Base-by-base conservation (phyloP, 148 eudicot genomes). In the Rhododendron vialii region DNA sequence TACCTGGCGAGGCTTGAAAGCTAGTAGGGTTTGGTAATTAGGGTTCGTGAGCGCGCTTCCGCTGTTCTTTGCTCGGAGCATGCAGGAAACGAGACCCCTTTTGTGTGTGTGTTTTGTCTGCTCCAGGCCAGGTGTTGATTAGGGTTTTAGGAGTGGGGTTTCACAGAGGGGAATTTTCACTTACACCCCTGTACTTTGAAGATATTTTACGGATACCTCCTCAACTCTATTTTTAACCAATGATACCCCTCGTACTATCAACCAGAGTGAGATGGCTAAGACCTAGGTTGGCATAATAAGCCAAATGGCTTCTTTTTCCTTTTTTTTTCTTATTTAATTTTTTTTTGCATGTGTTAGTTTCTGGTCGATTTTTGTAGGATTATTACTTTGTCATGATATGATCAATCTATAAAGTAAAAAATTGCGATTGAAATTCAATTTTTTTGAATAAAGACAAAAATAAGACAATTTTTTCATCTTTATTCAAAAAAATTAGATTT, bases 1-100 rank as follows among this genome's bases (percentile, higher is more conserved):
- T 30, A 94, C 89, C 67, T 92, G 98, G 71, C 94, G 94, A 88
- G 95, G 98, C 81, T 87, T 88, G 80, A 93, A 90, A 12, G 89
- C 85, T 33, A 89, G 15, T 24, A 87, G 88, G 73, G 86, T 53
- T 47, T 84, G 73, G 65, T 4, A 71, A 71, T 15, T 87, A 87
- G 91, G 91, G 89, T 83, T 89, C 59, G 48, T 53, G 6, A 11
- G 26, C 13, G 50, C 12, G 28, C 71, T 35, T 53, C 22, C 80
- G 55, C 81, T 33, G 3, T 33, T n/a, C 26, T 51, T 75, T 1
- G 48, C 36, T 35, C 35, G 35, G 0, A 73, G 81, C 81, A 74
- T 84, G 35, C 22, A 74, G 55, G 67, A 81, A 53, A 41, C 36
- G 75, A 80, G 20, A 78, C 3, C 45, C 45, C 6, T 36, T 74